These are phyloP conservation scores for Backusella liffmaniae DNA, from an alignment of 192 early-diverging fungal genomes.

Conservation along the genomic window DNA sequence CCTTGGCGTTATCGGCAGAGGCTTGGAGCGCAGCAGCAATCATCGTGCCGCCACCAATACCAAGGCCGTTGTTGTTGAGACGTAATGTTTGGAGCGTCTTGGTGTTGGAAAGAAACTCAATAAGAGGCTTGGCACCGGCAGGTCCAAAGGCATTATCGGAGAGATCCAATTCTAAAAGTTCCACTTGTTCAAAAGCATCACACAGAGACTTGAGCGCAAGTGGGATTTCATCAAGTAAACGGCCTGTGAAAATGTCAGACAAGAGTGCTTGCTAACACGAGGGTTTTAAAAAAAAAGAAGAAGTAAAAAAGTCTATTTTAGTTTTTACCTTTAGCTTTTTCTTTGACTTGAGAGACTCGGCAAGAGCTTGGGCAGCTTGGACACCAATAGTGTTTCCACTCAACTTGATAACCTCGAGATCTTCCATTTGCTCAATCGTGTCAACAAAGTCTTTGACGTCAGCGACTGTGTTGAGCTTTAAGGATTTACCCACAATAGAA, in stretches of 20 bases:
- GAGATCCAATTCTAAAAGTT: slow-evolving; percentile 80
- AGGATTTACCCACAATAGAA: slow-evolving; percentile 84
- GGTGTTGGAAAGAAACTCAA: slow-evolving; percentile 81
- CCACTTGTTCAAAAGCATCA: slow-evolving; percentile 78
- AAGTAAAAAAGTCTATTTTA: neutral
- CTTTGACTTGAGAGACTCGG: slow-evolving; percentile 65
- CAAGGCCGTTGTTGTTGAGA: slow-evolving; percentile 97
- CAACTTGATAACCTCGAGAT: slow-evolving; percentile 68
- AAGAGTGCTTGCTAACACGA: slow-evolving; percentile 70
- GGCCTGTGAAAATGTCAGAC: slow-evolving; percentile 93
- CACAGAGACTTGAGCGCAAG: slow-evolving; percentile 78
- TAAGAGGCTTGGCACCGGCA: slow-evolving; percentile 85
- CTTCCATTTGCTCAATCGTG: slow-evolving; percentile 62
- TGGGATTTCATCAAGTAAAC: slow-evolving; percentile 89
- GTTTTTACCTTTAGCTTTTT: slow-evolving; percentile 65
- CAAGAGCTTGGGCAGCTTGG: slow-evolving; percentile 82
- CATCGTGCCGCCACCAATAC: slow-evolving; percentile 83
- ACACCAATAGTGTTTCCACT: slow-evolving; percentile 94
- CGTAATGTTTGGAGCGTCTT: slow-evolving; percentile 78
- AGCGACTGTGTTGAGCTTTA: slow-evolving; percentile 84
- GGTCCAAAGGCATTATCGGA: slow-evolving; percentile 99
- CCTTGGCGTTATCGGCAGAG: slow-evolving; percentile 68
- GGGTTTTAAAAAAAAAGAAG: neutral
- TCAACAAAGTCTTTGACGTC: slow-evolving; percentile 78
- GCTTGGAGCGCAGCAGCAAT: slow-evolving; percentile 82